Evolutionary conservation across 116 monocot genomes (phyloP), one percentile per base, ranked within the genome.

Genomic region (Dioscorea cayenensis): DNA sequence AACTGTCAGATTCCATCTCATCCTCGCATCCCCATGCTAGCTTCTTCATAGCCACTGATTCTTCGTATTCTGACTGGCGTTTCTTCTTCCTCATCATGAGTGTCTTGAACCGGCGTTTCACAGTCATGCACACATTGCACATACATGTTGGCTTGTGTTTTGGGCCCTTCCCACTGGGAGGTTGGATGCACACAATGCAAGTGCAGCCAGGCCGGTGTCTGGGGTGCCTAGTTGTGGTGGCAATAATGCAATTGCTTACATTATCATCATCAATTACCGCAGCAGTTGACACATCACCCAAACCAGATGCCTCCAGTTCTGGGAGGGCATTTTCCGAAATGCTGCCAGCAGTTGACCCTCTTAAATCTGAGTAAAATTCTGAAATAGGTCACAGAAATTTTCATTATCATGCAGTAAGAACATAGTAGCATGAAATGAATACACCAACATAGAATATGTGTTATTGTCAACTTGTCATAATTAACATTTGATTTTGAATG

Each of bases 131-230:
- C 12, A 95, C 92, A 62, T 92, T 95, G 80, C 95, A 95, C 2
- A 79, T 85, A 77, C 95, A 95, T 1, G 75, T 62, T 2, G 81
- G 89, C 16, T 77, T 77, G 76, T 95, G 95, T 77, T 95, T 95
- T 14, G 91, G 91, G 64, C 92, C 92, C 63, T 95, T 95, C 27
- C 95, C 95, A 13, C 95, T 95, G 4, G 95, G 95, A 4, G 95
- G 95, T 76, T 95, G 95, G 36, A 95, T 95, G 74, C 95, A 95
- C 28, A 95, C 95, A 18, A 95, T 95, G 87, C 95, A 95, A 1
- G 89, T 79, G 81, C 95, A 95, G 43, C 92, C 95, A 5, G 87
- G 85, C 6, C 95, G 91, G 60, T 95, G 95, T 2, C 95, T 86
- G 0, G 95, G 95, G 64, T 95, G 95, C 62, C 74, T 80, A 1